Percentiles rank a stretch among this genome's conserved stretches.
Conservation (phyloP, 179 eudicot genomes). For the Patellifolia procumbens region DNA sequence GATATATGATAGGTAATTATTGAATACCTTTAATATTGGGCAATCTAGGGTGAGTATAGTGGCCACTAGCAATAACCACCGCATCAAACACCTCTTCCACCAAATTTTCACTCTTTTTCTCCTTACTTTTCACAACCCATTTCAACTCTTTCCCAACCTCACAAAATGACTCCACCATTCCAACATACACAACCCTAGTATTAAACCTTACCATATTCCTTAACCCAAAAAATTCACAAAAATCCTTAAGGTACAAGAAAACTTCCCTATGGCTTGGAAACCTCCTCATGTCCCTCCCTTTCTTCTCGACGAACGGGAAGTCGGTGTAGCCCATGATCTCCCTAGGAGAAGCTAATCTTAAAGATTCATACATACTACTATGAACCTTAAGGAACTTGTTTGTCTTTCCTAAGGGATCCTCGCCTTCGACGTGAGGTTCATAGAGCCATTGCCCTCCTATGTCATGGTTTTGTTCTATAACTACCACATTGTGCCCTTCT, state of each 20-base stretch:
- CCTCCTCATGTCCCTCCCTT: slow-evolving; percentile 74
- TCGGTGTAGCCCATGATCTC: slow-evolving; percentile 78
- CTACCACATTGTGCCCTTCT: slow-evolving; percentile 72
- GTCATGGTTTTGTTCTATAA: slow-evolving; percentile 73
- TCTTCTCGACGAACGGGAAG: slow-evolving; percentile 63
- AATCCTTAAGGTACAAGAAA: slow-evolving; percentile 55
- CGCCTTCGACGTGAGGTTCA: slow-evolving; percentile 50
- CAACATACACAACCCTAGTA: slow-evolving; percentile 70
- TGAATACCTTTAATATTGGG: slow-evolving; percentile 61
- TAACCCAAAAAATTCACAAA: slow-evolving; percentile 62
- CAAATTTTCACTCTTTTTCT: slow-evolving; percentile 33
- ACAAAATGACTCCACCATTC: slow-evolving; percentile 35
- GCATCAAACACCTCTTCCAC: slow-evolving; percentile 81
- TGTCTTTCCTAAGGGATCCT: slow-evolving; percentile 60
- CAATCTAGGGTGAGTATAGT: slow-evolving; percentile 73
- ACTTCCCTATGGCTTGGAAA: slow-evolving; percentile 76
- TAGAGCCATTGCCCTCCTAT: slow-evolving; percentile 90
- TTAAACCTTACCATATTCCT: slow-evolving; percentile 70
- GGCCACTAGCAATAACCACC: slow-evolving; percentile 83
- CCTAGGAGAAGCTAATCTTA: slow-evolving; percentile 67
- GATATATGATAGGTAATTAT: not conserved
- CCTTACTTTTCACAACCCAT: slow-evolving; percentile 69
- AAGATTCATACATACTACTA: slow-evolving; percentile 67
- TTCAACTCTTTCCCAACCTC: slow-evolving; percentile 45
- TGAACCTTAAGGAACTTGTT: slow-evolving; percentile 46